These are phyloP conservation scores for Colletotrichum sp. DNA, from an alignment of 2,329 filamentous ascomycete species.

Conservation along the genomic window DNA sequence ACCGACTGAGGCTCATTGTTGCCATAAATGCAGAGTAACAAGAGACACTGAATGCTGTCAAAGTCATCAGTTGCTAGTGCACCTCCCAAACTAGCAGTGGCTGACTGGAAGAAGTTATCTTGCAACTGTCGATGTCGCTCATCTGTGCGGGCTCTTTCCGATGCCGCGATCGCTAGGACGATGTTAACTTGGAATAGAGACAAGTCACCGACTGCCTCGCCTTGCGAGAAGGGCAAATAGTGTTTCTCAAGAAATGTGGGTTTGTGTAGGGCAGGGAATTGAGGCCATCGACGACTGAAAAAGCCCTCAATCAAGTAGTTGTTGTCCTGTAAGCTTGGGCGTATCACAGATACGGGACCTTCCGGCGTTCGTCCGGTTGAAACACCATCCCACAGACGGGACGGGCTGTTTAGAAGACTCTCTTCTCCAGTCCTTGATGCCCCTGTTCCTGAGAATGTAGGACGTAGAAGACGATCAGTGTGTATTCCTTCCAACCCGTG, in stretches of 20 bases:
- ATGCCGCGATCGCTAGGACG: conserved; percentile 26
- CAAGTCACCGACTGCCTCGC: not conserved
- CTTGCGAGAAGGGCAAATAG: not conserved
- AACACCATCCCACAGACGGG: conserved; percentile 17
- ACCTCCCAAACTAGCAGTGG: not conserved
- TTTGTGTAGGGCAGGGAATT: conserved; percentile 27
- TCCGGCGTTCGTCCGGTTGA: not conserved
- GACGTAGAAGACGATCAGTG: not conserved
- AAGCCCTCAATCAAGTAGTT: conserved; percentile 23
- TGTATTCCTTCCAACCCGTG: not conserved
- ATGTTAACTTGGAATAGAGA: conserved; percentile 27
- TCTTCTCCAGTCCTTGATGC: not conserved
- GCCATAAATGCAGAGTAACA: conserved; percentile 30
- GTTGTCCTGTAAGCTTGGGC: not conserved
- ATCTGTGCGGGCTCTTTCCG: conserved; percentile 18
- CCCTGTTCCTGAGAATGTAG: not conserved
- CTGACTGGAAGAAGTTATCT: not conserved
- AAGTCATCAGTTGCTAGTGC: conserved; percentile 24
- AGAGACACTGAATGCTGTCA: conserved; percentile 28
- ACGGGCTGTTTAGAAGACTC: conserved; percentile 16
- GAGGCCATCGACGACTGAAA: conserved; percentile 29
- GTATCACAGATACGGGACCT: not conserved
- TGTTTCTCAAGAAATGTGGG: conserved; percentile 23
- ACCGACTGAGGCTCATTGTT: conserved; percentile 29
- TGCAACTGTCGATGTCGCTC: not conserved